Evolutionary conservation across 257 asterid genomes (phyloP), one percentile per base, ranked within the genome.

Genomic region (Ballota nigra): DNA sequence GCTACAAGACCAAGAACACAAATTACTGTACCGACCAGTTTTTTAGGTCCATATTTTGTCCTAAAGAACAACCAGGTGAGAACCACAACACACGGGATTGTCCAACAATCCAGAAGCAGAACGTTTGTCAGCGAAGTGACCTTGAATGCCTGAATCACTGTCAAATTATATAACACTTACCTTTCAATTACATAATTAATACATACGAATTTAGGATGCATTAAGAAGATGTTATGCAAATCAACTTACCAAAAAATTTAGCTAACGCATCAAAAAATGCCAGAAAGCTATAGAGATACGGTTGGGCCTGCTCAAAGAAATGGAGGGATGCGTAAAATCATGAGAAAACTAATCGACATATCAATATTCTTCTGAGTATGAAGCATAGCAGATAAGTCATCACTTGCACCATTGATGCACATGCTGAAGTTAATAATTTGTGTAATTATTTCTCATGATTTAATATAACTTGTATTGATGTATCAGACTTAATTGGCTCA

Each of bases 81-180:
- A 33, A 94, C 67, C 31, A 94, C 72, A 76, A 88, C 97, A 63
- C 97, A 91, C 2, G 97, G 97, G 77, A 91, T 94, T 31, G 99
- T 67, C 97, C 99, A 94, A 74, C 97, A 91, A 83, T 94, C 97
- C 71, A 94, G 88, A 67, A 94, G 87, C 99, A 91, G 89, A 64
- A 91, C 92, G 24, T 97, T 94, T 57, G 99, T 94, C 66, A 94
- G 71, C 52, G 99, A 91, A 15, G 99, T 94, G 80, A 89, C 91
- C 77, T 91, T 96, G 76, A 89, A 94, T 19, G 97, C 89, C 85
- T 88, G 86, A 45, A 94, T 95, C 81, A 91, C 97, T 94, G 89
- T 72, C 41, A 0, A 65, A 18, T 18, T 10, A 56, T 12, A 43
- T 3, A 43, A 23, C 34, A 8, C 8, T 65, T 26, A 74, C n/a